Percentiles rank a stretch among this genome's conserved stretches.
Evolutionary conservation across 768 basidiomycete genomes (phyloP).

Genomic region (Russula lepida): DNA sequence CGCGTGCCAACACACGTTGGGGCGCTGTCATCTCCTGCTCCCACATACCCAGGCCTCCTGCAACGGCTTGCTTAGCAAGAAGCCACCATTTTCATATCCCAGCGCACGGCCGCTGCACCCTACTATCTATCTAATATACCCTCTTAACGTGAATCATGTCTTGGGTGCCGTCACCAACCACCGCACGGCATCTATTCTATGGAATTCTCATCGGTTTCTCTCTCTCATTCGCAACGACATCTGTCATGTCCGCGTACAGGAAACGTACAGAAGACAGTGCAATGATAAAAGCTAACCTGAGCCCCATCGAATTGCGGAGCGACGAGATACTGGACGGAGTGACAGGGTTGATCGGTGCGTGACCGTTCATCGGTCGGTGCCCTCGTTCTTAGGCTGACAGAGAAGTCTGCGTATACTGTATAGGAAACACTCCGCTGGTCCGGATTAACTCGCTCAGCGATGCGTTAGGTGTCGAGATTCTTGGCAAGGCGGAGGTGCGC

Average conservation of each 20-base stretch:
- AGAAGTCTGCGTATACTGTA: background rate
- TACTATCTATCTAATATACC: background rate
- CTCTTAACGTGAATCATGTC: slow-evolving; percentile 11
- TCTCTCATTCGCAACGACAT: slow-evolving; percentile 63
- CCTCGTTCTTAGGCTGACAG: background rate
- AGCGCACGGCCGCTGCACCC: slow-evolving; percentile 16
- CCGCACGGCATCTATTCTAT: slow-evolving; percentile 31
- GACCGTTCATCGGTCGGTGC: background rate
- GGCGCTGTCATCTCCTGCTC: background rate
- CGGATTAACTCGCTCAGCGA: slow-evolving; percentile 88
- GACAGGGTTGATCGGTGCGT: slow-evolving; percentile 74
- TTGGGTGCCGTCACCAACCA: slow-evolving; percentile 24
- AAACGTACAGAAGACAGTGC: slow-evolving; percentile 41
- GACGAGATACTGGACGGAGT: slow-evolving; percentile 79
- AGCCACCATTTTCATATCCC: background rate
- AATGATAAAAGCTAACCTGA: slow-evolving; percentile 28
- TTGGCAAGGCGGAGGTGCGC: slow-evolving; percentile 88
- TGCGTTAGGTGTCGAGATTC: slow-evolving; percentile 85
- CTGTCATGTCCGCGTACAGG: slow-evolving; percentile 47
- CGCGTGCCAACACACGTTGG: too few species aligned
- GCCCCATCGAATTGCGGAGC: slow-evolving; percentile 63
- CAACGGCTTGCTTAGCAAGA: background rate
- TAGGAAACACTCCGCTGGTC: slow-evolving; percentile 91
- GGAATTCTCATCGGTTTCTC: slow-evolving; percentile 71
- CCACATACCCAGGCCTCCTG: background rate